phyloP scores from a whole-genome alignment of 768 basidiomycete species.

The Phaeotremella skinneri region DNA sequence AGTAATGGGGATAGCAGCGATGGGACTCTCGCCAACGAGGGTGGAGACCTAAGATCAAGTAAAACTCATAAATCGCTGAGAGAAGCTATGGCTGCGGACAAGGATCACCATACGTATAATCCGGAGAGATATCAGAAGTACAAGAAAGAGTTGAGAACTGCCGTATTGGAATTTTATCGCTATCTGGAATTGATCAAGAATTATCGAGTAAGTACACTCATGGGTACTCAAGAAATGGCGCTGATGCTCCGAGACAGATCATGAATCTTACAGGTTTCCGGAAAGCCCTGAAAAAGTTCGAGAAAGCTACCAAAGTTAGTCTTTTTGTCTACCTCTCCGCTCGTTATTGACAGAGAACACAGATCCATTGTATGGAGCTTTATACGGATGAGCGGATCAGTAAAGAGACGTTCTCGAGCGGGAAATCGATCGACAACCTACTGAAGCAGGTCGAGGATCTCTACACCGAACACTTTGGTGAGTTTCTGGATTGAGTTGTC shows the following conservation, averaged over 20 bases:
- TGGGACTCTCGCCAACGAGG: background rate
- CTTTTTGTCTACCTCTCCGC: background rate
- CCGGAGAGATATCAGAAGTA: constrained; percentile 80
- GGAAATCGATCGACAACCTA: constrained; percentile 62
- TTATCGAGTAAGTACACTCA: constrained; percentile 64
- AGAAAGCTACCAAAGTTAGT: constrained; percentile 71
- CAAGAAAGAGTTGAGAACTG: constrained; percentile 79
- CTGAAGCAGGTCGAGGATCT: constrained; percentile 72
- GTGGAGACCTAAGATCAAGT: no score
- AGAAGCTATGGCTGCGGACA: constrained; percentile 36
- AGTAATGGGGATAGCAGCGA: background rate
- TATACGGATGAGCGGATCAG: constrained; percentile 82
- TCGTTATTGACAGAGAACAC: background rate
- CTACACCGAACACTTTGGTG: constrained; percentile 75
- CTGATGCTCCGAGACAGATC: constrained; percentile 55
- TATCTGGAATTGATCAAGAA: constrained; percentile 81
- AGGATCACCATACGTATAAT: constrained; percentile 53
- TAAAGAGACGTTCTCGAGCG: constrained; percentile 65
- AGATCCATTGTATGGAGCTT: constrained; percentile 69
- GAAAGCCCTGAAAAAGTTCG: constrained; percentile 78
- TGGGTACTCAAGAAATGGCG: background rate
- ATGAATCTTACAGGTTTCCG: constrained; percentile 88
- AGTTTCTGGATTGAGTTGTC: constrained; percentile 37
- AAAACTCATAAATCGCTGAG: constrained; percentile 15
- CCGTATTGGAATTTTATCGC: constrained; percentile 80